Evolutionary conservation across 371 early-diverging fungal genomes (phyloP).

Genomic region (Syncephalis plumigaleata): DNA sequence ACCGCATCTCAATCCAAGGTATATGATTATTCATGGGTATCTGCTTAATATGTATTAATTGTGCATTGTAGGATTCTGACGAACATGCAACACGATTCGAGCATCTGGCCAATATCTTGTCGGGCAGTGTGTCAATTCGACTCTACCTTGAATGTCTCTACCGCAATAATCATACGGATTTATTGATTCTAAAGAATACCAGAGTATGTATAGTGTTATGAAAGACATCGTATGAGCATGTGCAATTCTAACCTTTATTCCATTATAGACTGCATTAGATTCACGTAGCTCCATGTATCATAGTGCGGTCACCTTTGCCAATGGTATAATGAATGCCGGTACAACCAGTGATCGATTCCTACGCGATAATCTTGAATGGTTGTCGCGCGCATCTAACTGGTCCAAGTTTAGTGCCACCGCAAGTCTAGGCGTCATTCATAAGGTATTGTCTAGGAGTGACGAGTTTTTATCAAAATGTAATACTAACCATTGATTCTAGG

Average conservation of each 20-base stretch:
- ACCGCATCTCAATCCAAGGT: not conserved
- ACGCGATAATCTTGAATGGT: slow-evolving; percentile 95
- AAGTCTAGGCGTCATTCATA: slow-evolving; percentile 98
- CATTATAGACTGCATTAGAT: slow-evolving; percentile 54
- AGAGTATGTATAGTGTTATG: slow-evolving; percentile 18
- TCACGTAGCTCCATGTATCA: slow-evolving; percentile 85
- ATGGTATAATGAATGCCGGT: slow-evolving; percentile 96
- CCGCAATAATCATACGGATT: slow-evolving; percentile 87
- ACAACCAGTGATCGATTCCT: slow-evolving; percentile 98
- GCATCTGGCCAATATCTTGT: slow-evolving; percentile 31
- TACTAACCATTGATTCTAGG: slow-evolving; percentile 17
- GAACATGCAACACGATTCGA: too few relatives aligned
- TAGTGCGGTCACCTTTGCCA: slow-evolving; percentile 90
- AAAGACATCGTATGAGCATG: not conserved
- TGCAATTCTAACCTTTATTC: not conserved
- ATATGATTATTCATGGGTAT: not conserved
- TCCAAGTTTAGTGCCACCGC: slow-evolving; percentile 97
- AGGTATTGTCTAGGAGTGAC: slow-evolving; percentile 19
- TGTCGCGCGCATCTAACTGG: slow-evolving; percentile 96
- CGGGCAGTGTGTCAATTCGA: slow-evolving; percentile 74
- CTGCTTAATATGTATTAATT: slow-evolving; percentile 25
- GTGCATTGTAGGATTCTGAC: too few relatives aligned
- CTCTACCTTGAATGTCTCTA: slow-evolving; percentile 86
- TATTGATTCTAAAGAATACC: slow-evolving; percentile 82
- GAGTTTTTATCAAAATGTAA: not conserved